These are phyloP conservation scores for Aspergillus chevalieri DNA, from an alignment of 2,329 filamentous ascomycete genomes.

Conservation along the genomic window DNA sequence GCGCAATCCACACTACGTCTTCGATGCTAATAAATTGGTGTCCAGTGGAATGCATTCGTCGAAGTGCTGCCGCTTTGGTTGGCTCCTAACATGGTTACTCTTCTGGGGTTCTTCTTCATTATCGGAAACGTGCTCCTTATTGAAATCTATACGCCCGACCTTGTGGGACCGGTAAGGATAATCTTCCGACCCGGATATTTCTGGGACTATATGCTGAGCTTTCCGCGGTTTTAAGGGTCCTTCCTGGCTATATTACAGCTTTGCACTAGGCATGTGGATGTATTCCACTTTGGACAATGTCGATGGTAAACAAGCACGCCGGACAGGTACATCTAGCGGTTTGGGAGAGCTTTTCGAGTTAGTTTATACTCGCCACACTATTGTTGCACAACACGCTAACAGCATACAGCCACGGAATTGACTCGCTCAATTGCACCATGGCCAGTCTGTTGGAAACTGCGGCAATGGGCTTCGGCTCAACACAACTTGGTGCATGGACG, in stretches of 20 bases:
- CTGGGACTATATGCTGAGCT: neutral
- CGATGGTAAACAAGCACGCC: constrained; percentile 92
- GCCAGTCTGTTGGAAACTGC: constrained; percentile 85
- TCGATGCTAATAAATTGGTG: constrained; percentile 1
- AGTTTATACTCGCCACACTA: constrained; percentile 20
- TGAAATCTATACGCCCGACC: constrained; percentile 77
- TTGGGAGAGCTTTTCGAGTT: constrained; percentile 93
- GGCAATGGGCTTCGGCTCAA: constrained; percentile 84
- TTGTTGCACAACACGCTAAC: constrained; percentile 17
- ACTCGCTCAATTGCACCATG: constrained; percentile 94
- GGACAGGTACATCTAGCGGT: constrained; percentile 90
- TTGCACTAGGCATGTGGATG: constrained; percentile 94
- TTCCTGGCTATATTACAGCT: constrained; percentile 91
- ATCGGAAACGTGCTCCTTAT: constrained; percentile 72
- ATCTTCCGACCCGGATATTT: neutral
- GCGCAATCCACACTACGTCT: neutral
- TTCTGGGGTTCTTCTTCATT: constrained; percentile 92
- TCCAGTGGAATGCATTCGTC: constrained; percentile 93
- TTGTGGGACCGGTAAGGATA: constrained; percentile 72
- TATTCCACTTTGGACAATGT: constrained; percentile 99
- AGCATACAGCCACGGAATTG: constrained; percentile 71
- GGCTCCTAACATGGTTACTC: constrained; percentile 94
- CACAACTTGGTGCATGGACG: constrained; percentile 80
- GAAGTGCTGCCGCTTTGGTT: constrained; percentile 91
- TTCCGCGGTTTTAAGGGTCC: constrained; percentile 57